Evolutionary conservation across 1,139 yeast species (phyloP), one percentile per base, ranked within the genome.

Genomic region (Diutina scorzettiae): DNA sequence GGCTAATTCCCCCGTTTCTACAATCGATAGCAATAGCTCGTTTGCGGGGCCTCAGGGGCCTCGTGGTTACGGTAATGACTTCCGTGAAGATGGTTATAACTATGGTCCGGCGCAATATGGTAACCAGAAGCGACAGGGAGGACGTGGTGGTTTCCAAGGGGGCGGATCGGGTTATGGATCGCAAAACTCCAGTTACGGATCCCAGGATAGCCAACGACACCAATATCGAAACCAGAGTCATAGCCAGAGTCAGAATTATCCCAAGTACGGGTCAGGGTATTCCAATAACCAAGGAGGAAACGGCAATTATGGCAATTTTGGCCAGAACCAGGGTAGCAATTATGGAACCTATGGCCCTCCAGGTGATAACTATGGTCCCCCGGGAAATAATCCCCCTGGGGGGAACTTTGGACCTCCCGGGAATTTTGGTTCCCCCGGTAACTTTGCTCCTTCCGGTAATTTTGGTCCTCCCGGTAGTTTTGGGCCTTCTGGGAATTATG

Each of bases 1-100:
- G 3, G 3, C 6, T 3, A 12, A 21, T 19, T 1, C 31, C 23
- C 8, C 16, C 17, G 9, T 8, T 24, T 9, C 23, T 23, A 17
- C 21, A 20, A 25, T 20, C 12, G 4, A 33, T 12, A 7, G n/a
- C 18, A 17, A 74, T 44, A 20, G 25, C n/a, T n/a, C 37, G 4
- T 6, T 17, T 30, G 16, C 18, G 11, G 33, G 14, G 14, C 33
- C 33, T 5, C 33, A 30, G 11, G 19, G 33, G 7, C 33, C 19
- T 11, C 33, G 33, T 8, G 19, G 19, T 17, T 30, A 30, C 19
- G 33, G 33, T 11, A 14, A 30, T 17, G 33, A 27, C n/a, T 27
- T 27, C 30, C 8, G 30, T 11, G 30, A 27, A 6, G 30, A 27
- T 27, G 30, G 30, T 11, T 27, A 27, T 14, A 12, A 27, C n/a